These are phyloP conservation scores for Sporothrix pseudoabietina DNA, from an alignment of 2,329 filamentous ascomycete genomes.

Conservation along the genomic window DNA sequence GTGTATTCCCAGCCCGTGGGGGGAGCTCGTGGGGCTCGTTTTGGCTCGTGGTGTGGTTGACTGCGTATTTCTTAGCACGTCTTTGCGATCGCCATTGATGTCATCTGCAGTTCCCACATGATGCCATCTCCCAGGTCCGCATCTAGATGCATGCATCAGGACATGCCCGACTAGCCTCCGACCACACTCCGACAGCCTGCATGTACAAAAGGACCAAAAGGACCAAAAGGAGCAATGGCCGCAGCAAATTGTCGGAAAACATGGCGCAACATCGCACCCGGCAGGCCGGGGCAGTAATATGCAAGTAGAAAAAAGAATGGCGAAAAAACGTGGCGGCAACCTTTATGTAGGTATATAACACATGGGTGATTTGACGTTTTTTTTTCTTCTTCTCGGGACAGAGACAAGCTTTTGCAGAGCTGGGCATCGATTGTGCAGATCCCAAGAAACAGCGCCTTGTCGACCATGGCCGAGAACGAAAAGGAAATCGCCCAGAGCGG, in stretches of 20 bases:
- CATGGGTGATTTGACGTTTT: too few species aligned
- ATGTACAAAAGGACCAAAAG: neutral
- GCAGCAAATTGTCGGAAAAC: neutral
- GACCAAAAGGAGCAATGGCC: neutral
- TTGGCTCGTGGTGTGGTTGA: neutral
- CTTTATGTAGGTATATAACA: neutral
- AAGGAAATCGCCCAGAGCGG: neutral
- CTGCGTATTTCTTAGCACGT: neutral
- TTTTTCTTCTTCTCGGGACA: too few species aligned
- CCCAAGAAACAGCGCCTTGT: neutral
- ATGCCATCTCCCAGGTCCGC: neutral
- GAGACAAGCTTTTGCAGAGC: too few species aligned
- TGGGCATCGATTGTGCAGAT: neutral
- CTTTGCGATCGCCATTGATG: neutral
- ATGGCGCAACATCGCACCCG: neutral
- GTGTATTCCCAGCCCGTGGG: neutral
- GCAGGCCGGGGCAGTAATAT: neutral
- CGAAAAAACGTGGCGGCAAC: neutral
- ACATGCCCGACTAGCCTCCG: too few species aligned
- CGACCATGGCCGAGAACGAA: conserved; percentile 1
- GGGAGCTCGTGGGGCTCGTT: neutral
- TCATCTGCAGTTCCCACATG: neutral
- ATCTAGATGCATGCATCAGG: neutral
- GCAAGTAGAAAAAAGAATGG: neutral
- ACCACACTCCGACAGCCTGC: neutral